phyloP scores from a whole-genome alignment of 2,329 filamentous ascomycete species.

The Colletotrichum somersetense region DNA sequence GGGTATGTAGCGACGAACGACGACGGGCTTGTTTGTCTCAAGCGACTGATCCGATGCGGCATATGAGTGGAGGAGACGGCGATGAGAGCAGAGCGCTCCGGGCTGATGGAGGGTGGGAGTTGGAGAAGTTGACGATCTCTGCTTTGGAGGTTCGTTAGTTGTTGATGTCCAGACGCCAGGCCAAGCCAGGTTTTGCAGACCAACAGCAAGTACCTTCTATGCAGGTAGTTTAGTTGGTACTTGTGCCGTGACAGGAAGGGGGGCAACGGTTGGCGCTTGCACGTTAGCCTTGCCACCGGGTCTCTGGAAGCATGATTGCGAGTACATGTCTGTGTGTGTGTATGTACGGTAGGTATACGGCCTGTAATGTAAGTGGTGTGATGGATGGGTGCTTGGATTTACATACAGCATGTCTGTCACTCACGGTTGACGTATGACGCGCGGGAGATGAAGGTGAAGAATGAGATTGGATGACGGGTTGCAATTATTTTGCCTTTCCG shows the following conservation, averaged over 20 bases:
- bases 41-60: neutral
- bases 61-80: neutral
- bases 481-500: neutral
- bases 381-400: neutral
- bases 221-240: neutral
- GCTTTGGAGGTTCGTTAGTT: neutral
- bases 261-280: neutral
- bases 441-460: neutral
- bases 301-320: neutral
- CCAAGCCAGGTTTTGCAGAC: neutral
- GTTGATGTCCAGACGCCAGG: neutral
- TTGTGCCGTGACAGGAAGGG: neutral
- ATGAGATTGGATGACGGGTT: neutral
- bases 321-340: neutral
- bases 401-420: neutral
- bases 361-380: neutral
- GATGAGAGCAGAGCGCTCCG: neutral
- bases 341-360: too few species aligned
- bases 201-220: neutral
- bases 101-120: neutral
- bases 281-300: neutral
- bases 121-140: neutral
- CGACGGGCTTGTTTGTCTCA: neutral
- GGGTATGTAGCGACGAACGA: neutral
- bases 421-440: neutral